Evolutionary conservation across 306 rosid genomes (phyloP), one percentile per base, ranked within the genome.

Genomic region (Casuarina glauca): DNA sequence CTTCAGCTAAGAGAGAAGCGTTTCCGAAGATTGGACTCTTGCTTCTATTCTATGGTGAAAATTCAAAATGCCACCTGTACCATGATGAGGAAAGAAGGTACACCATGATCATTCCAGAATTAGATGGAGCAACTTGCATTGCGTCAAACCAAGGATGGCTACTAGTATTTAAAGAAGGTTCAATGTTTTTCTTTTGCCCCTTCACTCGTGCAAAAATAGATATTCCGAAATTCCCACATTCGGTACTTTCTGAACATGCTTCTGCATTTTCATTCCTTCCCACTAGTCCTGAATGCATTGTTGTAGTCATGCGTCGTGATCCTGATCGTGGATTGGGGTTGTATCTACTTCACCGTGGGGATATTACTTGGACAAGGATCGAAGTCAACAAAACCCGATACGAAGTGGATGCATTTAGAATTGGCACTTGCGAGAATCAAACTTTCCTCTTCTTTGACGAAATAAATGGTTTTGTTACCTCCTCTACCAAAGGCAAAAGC

Each of bases 261-360:
- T 80, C 80, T 52, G 77, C 80, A n/a, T 81, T 81, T 74, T 75
- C 84, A 44, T 76, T 73, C 35, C 77, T 78, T n/a, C 84, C 80
- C 2, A 60, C 74, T 55, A 49, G 73, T 7, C 3, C 35, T 4
- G 73, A 70, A 17, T 81, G 84, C 69, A 35, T 38, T 38, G 61
- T 70, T n/a, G 63, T 44, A 2, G 60, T 81, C 32, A 9, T 61
- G 35, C 2, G 46, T 41, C 84, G 77, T 46, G 5, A 2, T 15
- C 11, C 4, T 5, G 63, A 17, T 9, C 9, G 1, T 9, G 35
- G 50, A 9, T 13, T 77, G 60, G 73, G 26, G 52, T 51, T 75
- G 5, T 50, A 62, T 62, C 5, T 76, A 39, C 52, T 81, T 52
- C 54, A 74, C 35, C 69, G 69, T 2, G 77, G 80, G 9, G 69